These are phyloP conservation scores for Gaeumannomyces tritici DNA, from an alignment of 2,329 filamentous ascomycete species.

Conservation along the genomic window DNA sequence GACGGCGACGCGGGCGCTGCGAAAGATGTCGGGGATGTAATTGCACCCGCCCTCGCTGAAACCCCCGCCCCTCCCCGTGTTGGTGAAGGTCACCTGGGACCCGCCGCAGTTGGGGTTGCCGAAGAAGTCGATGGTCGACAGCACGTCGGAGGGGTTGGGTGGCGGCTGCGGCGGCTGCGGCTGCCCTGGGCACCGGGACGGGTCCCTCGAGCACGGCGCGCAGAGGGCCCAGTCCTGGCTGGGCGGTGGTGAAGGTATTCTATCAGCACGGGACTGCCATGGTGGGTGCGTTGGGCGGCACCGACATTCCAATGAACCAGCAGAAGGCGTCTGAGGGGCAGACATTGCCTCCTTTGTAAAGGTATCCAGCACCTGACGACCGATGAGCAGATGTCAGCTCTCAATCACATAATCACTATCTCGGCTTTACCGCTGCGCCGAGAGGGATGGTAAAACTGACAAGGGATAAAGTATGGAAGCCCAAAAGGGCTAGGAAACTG, in stretches of 20 bases:
- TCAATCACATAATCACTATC: not conserved
- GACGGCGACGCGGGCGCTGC: not conserved
- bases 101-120: not conserved
- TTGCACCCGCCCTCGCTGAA: not conserved
- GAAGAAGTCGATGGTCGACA: not conserved
- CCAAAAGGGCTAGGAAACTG: not conserved
- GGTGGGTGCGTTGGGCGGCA: not conserved
- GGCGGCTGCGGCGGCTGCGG: not conserved
- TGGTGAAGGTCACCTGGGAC: not conserved
- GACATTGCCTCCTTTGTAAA: not conserved
- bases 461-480: not conserved
- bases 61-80: not conserved
- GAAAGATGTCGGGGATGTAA: not conserved
- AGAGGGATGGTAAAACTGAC: not conserved
- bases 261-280: not conserved
- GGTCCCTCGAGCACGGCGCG: not conserved
- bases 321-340: not conserved
- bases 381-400: not conserved
- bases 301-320: not conserved
- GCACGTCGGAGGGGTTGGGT: not conserved
- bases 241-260: not conserved
- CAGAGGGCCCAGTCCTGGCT: not conserved
- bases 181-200: not conserved
- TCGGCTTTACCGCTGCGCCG: not conserved
- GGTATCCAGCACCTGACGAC: not conserved